These are phyloP conservation scores for Diaporthe vaccinii DNA, from an alignment of 2,329 filamentous ascomycete genomes.

Conservation along the genomic window DNA sequence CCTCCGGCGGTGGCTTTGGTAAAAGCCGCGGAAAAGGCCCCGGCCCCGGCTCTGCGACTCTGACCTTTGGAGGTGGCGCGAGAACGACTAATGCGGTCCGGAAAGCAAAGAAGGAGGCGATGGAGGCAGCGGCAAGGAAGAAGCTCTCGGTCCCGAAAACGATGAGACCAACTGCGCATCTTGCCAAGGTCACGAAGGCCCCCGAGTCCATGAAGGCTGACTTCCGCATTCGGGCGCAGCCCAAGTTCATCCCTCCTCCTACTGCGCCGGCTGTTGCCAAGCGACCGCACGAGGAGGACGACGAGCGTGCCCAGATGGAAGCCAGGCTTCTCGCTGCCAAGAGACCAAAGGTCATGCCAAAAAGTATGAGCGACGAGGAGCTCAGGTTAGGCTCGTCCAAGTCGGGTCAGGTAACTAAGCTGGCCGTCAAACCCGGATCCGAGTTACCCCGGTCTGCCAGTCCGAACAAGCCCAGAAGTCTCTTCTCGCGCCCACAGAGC, in stretches of 20 bases:
- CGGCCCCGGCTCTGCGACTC: conserved; percentile 34
- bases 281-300: conserved; percentile 17
- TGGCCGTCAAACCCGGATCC: neutral
- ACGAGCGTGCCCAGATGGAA: conserved; percentile 37
- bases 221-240: conserved; percentile 58
- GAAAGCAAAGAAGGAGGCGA: conserved; percentile 69
- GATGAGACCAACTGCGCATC: neutral
- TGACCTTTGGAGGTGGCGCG: conserved; percentile 38
- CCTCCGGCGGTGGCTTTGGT: conserved; percentile 38
- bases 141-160: conserved; percentile 49
- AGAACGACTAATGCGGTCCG: conserved; percentile 63
- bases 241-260: conserved; percentile 49
- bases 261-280: neutral
- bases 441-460: neutral
- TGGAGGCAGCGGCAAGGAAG: conserved; percentile 64
- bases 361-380: neutral
- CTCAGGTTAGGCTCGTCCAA: neutral
- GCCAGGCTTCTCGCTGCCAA: conserved; percentile 36
- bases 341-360: conserved; percentile 45
- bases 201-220: conserved; percentile 69
- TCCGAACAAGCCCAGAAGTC: neutral
- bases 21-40: conserved; percentile 38
- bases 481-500: conserved; percentile 27
- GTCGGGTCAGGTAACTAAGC: neutral
- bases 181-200: conserved; percentile 59